Evolutionary conservation across 2,329 filamentous ascomycete genomes (phyloP).

Genomic region (Aureobasidium leucospermi): DNA sequence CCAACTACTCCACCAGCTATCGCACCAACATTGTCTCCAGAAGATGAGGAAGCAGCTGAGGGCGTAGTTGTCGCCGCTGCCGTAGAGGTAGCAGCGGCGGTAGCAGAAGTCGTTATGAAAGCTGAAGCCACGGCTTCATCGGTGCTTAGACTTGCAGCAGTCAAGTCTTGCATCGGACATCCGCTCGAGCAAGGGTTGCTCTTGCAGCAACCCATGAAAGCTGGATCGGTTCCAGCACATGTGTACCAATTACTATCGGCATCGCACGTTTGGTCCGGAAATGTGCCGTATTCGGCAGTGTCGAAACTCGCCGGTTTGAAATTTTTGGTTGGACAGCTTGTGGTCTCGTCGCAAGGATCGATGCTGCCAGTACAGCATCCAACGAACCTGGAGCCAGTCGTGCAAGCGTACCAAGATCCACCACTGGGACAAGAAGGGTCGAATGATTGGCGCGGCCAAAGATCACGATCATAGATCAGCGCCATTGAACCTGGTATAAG

Average conservation of each 20-base stretch:
- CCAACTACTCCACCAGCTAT: conserved; percentile 1
- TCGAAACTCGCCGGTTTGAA: conserved; percentile 11
- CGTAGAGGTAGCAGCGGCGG: neutral
- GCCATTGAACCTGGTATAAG: neutral
- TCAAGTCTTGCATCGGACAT: neutral
- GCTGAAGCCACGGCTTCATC: neutral
- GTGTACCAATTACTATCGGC: conserved; percentile 8
- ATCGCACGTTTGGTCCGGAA: conserved; percentile 6
- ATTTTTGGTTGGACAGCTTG: conserved; percentile 1
- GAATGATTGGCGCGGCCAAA: conserved; percentile 4
- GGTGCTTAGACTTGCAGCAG: neutral
- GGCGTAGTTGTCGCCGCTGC: neutral
- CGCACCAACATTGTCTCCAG: neutral
- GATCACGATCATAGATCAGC: neutral
- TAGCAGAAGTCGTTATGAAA: neutral
- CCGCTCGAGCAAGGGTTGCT: conserved; percentile 10
- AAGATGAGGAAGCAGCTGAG: neutral
- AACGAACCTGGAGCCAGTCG: conserved; percentile 9
- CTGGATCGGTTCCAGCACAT: conserved; percentile 5
- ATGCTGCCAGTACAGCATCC: conserved; percentile 6
- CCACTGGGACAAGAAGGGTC: conserved; percentile 8
- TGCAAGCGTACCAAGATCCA: conserved; percentile 7
- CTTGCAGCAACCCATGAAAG: conserved; percentile 12
- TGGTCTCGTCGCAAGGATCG: conserved; percentile 8
- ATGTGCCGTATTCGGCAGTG: conserved; percentile 1